These are phyloP conservation scores for Erysiphe pulchra DNA, from an alignment of 2,329 filamentous ascomycete genomes.

Conservation along the genomic window DNA sequence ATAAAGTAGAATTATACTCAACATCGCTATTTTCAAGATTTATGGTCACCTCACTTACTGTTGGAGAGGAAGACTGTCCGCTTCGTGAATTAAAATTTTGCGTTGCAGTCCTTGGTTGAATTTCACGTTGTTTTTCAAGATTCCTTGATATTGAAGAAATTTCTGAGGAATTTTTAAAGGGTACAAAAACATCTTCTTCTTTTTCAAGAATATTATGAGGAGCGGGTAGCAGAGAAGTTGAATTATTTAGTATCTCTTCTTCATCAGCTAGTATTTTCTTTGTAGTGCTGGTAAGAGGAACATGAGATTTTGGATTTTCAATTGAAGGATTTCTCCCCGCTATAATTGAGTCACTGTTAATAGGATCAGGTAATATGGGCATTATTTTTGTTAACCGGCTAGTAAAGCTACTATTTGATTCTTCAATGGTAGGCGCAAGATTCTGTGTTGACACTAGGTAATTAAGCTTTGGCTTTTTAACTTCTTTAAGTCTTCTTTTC, in stretches of 20 bases:
- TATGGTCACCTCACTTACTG: background rate
- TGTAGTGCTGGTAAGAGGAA: background rate
- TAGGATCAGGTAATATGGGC: slow-evolving; percentile 5
- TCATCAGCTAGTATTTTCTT: background rate
- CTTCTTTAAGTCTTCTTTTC: slow-evolving; percentile 2
- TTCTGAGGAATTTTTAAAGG: background rate
- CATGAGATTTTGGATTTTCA: background rate
- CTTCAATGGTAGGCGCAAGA: slow-evolving; percentile 3
- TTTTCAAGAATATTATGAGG: background rate
- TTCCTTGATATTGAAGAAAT: background rate
- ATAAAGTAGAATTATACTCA: background rate
- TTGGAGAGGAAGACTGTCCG: background rate
- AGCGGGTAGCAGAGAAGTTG: background rate
- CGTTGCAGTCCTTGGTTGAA: background rate
- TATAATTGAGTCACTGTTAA: background rate
- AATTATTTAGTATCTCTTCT: too few relatives aligned
- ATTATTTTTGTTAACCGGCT: slow-evolving; percentile 10
- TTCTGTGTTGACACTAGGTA: slow-evolving; percentile 1
- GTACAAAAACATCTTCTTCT: background rate
- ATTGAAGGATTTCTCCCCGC: background rate
- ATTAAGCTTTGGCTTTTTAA: too few relatives aligned
- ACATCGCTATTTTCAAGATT: background rate
- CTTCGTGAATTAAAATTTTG: background rate
- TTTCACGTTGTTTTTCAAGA: background rate
- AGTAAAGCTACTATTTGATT: slow-evolving; percentile 8